Percentiles rank a stretch among this genome's conserved stretches.
These are phyloP conservation scores for Amylostereum chailletii DNA, from an alignment of 1,284 basidiomycete genomes.

Conservation along the genomic window DNA sequence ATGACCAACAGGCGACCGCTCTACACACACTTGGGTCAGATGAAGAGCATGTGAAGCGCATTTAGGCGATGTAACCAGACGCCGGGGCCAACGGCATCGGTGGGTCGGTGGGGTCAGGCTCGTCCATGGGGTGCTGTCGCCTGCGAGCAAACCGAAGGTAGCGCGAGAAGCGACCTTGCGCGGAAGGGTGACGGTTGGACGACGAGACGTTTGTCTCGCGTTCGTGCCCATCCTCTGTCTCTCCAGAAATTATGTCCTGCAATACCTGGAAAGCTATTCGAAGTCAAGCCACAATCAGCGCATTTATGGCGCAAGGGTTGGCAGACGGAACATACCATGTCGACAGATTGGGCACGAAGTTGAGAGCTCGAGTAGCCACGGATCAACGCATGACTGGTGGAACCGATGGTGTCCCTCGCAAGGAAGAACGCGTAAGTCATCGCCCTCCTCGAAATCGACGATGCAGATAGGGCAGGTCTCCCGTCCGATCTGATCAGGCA, in stretches of 20 bases:
- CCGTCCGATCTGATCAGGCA: constrained; percentile 61
- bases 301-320: not conserved
- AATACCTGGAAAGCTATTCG: constrained; percentile 38
- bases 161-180: constrained; percentile 50
- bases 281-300: constrained; percentile 4
- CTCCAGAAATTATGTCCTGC: constrained; percentile 35
- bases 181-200: constrained; percentile 13
- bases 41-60: too few relatives aligned
- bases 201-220: constrained; percentile 15
- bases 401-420: constrained; percentile 87
- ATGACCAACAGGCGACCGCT: too few relatives aligned
- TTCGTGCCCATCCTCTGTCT: constrained; percentile 18
- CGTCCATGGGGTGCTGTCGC: constrained; percentile 19
- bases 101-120: constrained; percentile 20
- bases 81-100: constrained; percentile 17
- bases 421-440: constrained; percentile 81
- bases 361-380: constrained; percentile 84
- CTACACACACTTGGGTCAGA: too few relatives aligned
- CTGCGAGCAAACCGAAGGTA: constrained; percentile 60
- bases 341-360: constrained; percentile 87
- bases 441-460: constrained; percentile 86
- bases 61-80: too few relatives aligned
- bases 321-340: constrained; percentile 49
- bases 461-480: constrained; percentile 93
- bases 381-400: constrained; percentile 77